A percentile compares a stretch with the other conserved stretches of the same genome.
Evolutionary conservation across 2,329 filamentous ascomycete species (phyloP).

Genomic region (Fusarium oxysporum): DNA sequence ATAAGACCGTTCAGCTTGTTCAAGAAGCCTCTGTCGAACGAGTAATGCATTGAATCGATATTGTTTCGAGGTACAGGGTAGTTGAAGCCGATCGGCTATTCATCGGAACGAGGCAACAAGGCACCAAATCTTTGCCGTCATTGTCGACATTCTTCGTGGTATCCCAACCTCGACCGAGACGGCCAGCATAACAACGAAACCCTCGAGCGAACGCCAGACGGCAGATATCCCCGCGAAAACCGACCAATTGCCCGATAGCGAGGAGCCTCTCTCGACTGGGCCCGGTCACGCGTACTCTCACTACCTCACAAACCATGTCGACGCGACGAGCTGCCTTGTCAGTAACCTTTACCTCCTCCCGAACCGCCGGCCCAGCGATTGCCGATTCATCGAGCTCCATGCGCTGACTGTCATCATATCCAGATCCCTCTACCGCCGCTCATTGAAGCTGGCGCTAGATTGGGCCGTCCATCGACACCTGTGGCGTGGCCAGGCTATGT

Average conservation of each 20-base stretch:
- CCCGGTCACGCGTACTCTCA: conserved; percentile 20
- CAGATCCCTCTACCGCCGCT: conserved; percentile 87
- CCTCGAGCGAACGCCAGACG: conserved; percentile 27
- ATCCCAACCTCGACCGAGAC: conserved; percentile 27
- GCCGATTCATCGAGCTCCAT: background rate
- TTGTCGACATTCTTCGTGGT: conserved; percentile 32
- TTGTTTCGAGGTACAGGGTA: conserved; percentile 3
- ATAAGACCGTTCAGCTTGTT: background rate
- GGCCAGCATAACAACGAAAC: conserved; percentile 17
- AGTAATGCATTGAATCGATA: background rate
- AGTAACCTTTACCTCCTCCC: conserved; percentile 45
- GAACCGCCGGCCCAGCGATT: conserved; percentile 20
- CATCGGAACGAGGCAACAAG: conserved; percentile 38
- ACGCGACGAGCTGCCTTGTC: conserved; percentile 63
- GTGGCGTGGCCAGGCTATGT: conserved; percentile 96
- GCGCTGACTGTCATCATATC: conserved; percentile 28
- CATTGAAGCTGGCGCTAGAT: conserved; percentile 91
- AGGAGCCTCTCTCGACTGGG: conserved; percentile 34
- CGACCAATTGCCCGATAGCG: conserved; percentile 34
- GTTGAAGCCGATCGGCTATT: conserved; percentile 23
- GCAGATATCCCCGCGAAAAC: conserved; percentile 24
- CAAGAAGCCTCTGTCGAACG: background rate
- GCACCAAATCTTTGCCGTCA: conserved; percentile 36
- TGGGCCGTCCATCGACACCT: conserved; percentile 94
- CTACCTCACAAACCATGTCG: conserved; percentile 42